These are phyloP conservation scores for Bacterosira constricta DNA, from an alignment of 108 stramenopile genomes.

Conservation along the genomic window DNA sequence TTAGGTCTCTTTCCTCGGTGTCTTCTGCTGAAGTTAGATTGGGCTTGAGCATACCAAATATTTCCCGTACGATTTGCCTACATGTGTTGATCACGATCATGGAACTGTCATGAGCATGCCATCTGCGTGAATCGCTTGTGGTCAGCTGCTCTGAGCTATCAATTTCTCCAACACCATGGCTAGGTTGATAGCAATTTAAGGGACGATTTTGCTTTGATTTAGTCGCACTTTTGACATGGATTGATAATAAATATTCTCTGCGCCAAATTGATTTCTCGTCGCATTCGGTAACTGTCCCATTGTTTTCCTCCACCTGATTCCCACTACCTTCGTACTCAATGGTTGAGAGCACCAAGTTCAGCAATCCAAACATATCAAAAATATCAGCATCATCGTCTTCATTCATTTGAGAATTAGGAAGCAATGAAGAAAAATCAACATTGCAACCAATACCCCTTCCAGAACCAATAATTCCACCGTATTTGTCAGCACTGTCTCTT, in stretches of 20 bases:
- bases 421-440: background rate
- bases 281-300: slow-evolving; percentile 19
- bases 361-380: slow-evolving; percentile 76
- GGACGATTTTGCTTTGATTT: slow-evolving; percentile 19
- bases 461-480: slow-evolving; percentile 57
- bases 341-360: slow-evolving; percentile 76
- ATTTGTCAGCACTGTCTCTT: slow-evolving; percentile 48
- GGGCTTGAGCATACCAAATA: slow-evolving; percentile 58
- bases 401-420: slow-evolving; percentile 33
- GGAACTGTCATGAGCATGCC: slow-evolving; percentile 83
- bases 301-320: slow-evolving; percentile 42
- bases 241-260: slow-evolving; percentile 63
- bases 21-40: slow-evolving; percentile 17
- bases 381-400: slow-evolving; percentile 40
- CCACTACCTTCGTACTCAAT: slow-evolving; percentile 85
- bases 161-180: slow-evolving; percentile 11
- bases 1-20: slow-evolving; percentile 3
- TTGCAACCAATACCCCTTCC: slow-evolving; percentile 22
- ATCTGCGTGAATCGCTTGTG: slow-evolving; percentile 71
- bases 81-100: slow-evolving; percentile 76
- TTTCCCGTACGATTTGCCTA: slow-evolving; percentile 78
- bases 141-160: slow-evolving; percentile 13
- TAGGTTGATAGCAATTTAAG: background rate
- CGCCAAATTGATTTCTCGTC: slow-evolving; percentile 57
- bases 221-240: slow-evolving; percentile 31